phyloP scores from a whole-genome alignment of 257 asterid species.

The Craterostigma plantagineum region DNA sequence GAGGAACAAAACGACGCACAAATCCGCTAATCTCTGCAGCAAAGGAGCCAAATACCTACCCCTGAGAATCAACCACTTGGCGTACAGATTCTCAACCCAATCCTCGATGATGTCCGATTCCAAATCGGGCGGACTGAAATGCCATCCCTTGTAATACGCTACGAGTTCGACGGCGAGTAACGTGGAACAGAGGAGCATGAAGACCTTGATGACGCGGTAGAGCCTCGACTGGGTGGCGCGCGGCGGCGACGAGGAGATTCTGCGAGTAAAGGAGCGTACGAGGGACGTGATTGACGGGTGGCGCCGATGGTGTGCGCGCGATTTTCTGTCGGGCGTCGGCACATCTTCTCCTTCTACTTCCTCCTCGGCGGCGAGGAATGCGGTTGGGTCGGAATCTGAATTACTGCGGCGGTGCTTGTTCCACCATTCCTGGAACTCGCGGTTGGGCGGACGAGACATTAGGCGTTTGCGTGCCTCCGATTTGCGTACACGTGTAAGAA shows the following conservation, averaged over 20 bases:
- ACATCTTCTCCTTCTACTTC: no score
- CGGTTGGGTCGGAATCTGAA: conserved; percentile 18
- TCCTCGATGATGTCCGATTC: conserved; percentile 41
- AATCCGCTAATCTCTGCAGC: conserved; percentile 55
- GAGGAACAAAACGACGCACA: conserved; percentile 64
- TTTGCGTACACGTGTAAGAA: conserved; percentile 9
- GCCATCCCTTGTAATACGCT: conserved; percentile 75
- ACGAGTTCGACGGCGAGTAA: conserved; percentile 43
- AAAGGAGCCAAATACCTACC: conserved; percentile 62
- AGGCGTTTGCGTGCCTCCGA: conserved; percentile 11
- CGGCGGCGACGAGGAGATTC: conserved; percentile 22
- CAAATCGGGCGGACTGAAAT: conserved; percentile 69
- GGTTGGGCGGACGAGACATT: conserved; percentile 82
- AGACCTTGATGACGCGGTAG: conserved; percentile 37
- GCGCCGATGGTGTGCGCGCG: no score
- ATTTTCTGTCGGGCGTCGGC: no score
- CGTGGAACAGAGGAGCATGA: conserved; percentile 25
- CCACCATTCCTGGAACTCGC: conserved; percentile 97
- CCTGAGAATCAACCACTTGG: conserved; percentile 62
- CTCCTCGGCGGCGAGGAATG: conserved; percentile 14
- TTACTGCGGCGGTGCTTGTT: conserved; percentile 50
- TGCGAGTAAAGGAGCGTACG: conserved; percentile 55
- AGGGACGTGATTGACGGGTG: conserved; percentile 16
- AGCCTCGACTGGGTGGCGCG: conserved; percentile 32
- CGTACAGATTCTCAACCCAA: conserved; percentile 47